Evolutionary conservation across 2,329 filamentous ascomycete genomes (phyloP), one percentile per base, ranked within the genome.

Genomic region (Colletotrichum lindemuthianum): DNA sequence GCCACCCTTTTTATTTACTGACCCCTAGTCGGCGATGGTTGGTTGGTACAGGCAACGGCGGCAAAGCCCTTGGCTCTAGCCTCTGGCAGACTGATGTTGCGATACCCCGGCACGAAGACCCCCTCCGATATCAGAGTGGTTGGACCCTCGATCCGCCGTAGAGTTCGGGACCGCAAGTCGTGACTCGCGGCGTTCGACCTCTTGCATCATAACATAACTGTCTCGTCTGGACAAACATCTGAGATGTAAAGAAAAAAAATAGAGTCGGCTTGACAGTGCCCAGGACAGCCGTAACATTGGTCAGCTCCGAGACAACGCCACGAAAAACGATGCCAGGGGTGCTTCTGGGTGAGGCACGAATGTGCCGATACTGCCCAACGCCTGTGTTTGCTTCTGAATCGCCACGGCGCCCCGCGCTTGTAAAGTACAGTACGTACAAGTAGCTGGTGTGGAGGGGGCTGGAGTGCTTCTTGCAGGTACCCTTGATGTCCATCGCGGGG

Each of bases 151-250:
- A 56, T 65, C 41, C 41, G 58, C 63, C 41, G 51, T 41, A 65
- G 37, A 57, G 51, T 39, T 65, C 47, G 52, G 52, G 63, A 51
- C 52, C 58, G 58, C 51, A 65, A 41, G 52, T 48, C 63, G 59
- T 65, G 63, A 65, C 63, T 65, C 63, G 59, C 52, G 63, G 59
- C 51, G 58, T 24, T 65, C 41, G 37, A 41, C 41, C 47, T 63
- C 40, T 65, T 65, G 63, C 63, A 65, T 65, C 63, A 63, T 65
- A n/a, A n/a, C n/a, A n/a, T n/a, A n/a, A n/a, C n/a, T n/a, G n/a
- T n/a, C n/a, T 41, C 6, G 34, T 43, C 40, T 16, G 47, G 43
- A 57, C 32, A 32, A 11, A 32, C 7, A 49, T 53, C 24, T 11
- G 45, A n/a, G 51, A 11, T 41, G 55, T n/a, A n/a, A n/a, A n/a